Percentiles rank a stretch among this genome's conserved stretches.
Evolutionary conservation across 352 stramenopile species (phyloP).

Genomic region (Phytophthora brassicae): DNA sequence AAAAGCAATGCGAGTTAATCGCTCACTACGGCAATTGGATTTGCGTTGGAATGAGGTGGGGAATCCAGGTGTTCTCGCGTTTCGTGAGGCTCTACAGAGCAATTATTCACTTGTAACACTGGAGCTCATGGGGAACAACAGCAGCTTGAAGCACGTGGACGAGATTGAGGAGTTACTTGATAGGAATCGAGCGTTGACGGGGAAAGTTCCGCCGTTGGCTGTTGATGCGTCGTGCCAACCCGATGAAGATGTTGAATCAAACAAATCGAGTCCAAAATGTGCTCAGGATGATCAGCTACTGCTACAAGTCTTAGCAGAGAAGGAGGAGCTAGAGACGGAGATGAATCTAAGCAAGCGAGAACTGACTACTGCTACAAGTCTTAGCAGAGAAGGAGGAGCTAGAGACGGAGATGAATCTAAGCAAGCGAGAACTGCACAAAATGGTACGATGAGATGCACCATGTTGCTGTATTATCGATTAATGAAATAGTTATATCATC

Average conservation of each 20-base stretch:
- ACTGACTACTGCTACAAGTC: slow-evolving; percentile 57
- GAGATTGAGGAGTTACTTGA: slow-evolving; percentile 60
- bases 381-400: slow-evolving; percentile 70
- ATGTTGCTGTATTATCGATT: not conserved
- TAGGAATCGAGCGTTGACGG: slow-evolving; percentile 56
- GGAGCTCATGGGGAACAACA: slow-evolving; percentile 79
- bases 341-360: slow-evolving; percentile 39
- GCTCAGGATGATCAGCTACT: slow-evolving; percentile 49
- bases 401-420: slow-evolving; percentile 37
- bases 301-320: slow-evolving; percentile 69
- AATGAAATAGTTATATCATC: not conserved
- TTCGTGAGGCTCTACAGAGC: slow-evolving; percentile 69
- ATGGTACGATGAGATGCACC: slow-evolving; percentile 30
- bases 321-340: slow-evolving; percentile 54
- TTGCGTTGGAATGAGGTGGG: slow-evolving; percentile 85
- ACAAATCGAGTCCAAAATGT: slow-evolving; percentile 15
- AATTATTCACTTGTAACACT: slow-evolving; percentile 66
- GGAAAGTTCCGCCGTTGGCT: slow-evolving; percentile 17
- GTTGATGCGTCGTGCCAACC: slow-evolving; percentile 31
- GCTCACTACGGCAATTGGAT: slow-evolving; percentile 70
- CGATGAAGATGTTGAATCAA: slow-evolving; percentile 20
- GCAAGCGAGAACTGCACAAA: slow-evolving; percentile 47
- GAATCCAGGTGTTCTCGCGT: slow-evolving; percentile 67
- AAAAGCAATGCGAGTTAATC: slow-evolving; percentile 55
- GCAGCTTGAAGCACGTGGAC: slow-evolving; percentile 65